These are phyloP conservation scores for Ogataea saltuana DNA, from an alignment of 805 yeast species.

Conservation along the genomic window DNA sequence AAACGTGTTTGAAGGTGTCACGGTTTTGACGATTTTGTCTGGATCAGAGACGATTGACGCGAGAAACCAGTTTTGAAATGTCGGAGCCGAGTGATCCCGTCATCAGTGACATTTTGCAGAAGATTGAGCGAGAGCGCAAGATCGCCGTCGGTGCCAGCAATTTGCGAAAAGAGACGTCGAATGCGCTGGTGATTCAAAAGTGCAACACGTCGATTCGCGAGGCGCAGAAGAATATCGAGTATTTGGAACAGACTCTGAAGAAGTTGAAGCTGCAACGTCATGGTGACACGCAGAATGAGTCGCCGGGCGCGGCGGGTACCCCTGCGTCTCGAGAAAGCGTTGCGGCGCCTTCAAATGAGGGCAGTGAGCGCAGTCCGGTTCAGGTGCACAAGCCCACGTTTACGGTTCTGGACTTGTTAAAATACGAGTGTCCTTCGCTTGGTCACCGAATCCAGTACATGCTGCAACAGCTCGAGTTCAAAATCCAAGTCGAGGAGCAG, in stretches of 20 bases:
- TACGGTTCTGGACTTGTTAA: constrained; percentile 77
- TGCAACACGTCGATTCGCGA: constrained; percentile 90
- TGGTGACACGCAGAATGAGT: constrained; percentile 3
- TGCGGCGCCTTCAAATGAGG: constrained; percentile 5
- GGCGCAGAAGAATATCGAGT: constrained; percentile 87
- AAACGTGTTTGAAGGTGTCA: too few relatives aligned
- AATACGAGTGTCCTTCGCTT: constrained; percentile 90
- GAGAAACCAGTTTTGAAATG: too few relatives aligned
- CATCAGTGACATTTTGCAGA: constrained; percentile 69
- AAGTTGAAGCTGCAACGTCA: constrained; percentile 49
- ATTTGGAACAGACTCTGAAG: constrained; percentile 73
- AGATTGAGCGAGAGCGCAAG: constrained; percentile 85
- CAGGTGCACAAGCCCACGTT: constrained; percentile 44
- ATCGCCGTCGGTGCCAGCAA: constrained; percentile 86
- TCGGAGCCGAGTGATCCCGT: constrained; percentile 37
- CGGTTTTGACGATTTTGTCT: too few relatives aligned
- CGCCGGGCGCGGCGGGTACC: constrained; percentile 4
- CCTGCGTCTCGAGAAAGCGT: constrained; percentile 5
- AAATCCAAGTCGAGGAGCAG: constrained; percentile 90
- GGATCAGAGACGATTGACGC: too few relatives aligned
- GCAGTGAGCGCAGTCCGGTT: constrained; percentile 18
- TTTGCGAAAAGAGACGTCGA: constrained; percentile 74
- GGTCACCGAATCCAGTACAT: constrained; percentile 94
- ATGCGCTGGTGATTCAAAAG: constrained; percentile 81
- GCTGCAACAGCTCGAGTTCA: constrained; percentile 93